phyloP scores from a whole-genome alignment of 1,139 yeast species.

The Debaryomyces fabryi region DNA sequence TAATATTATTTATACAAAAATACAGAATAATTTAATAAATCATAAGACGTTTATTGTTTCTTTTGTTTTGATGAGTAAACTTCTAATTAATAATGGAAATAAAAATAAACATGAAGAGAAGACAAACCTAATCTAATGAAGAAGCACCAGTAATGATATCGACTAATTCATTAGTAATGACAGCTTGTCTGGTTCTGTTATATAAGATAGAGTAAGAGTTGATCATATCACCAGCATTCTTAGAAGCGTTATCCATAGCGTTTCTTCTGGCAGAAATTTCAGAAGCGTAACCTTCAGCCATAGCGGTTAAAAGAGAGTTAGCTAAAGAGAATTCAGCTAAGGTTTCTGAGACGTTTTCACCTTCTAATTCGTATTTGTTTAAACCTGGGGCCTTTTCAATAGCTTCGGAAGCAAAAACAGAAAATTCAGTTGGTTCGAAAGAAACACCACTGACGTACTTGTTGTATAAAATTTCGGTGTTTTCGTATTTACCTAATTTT shows the following conservation, averaged over 20 bases:
- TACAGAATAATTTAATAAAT: slow-evolving; percentile 10
- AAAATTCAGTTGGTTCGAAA: slow-evolving; percentile 77
- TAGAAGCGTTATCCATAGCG: slow-evolving; percentile 99
- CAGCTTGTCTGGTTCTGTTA: slow-evolving; percentile 99
- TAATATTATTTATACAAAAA: background rate
- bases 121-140: slow-evolving; percentile 73
- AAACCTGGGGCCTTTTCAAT: slow-evolving; percentile 88
- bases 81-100: slow-evolving; percentile 6
- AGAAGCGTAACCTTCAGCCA: slow-evolving; percentile 98
- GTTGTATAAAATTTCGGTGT: slow-evolving; percentile 84
- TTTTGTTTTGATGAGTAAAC: slow-evolving; percentile 2
- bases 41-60: slow-evolving; percentile 14
- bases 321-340: slow-evolving; percentile 87
- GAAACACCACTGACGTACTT: slow-evolving; percentile 85
- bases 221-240: slow-evolving; percentile 99
- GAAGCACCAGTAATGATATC: slow-evolving; percentile 99
- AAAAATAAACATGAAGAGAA: slow-evolving; percentile 5
- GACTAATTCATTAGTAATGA: slow-evolving; percentile 98
- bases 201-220: slow-evolving; percentile 92
- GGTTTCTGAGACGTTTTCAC: slow-evolving; percentile 66
- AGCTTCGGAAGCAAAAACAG: slow-evolving; percentile 69
- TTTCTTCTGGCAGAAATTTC: slow-evolving; percentile 99
- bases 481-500: slow-evolving; percentile 70
- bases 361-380: slow-evolving; percentile 79
- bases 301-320: slow-evolving; percentile 85